Evolutionary conservation across 1,139 yeast genomes (phyloP).

Genomic region (Lodderomyces oxycetoniae): DNA sequence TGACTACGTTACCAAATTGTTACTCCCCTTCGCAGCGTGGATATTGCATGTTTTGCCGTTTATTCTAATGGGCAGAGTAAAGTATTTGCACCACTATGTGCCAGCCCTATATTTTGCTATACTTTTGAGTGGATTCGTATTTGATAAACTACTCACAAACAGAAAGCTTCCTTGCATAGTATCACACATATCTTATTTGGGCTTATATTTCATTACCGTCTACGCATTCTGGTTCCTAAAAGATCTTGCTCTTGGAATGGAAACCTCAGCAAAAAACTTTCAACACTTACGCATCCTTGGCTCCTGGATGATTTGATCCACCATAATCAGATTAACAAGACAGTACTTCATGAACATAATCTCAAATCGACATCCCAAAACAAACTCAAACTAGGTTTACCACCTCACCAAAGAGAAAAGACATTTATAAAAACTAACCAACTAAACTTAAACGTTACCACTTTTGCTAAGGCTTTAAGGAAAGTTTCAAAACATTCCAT

Average conservation of each 20-base stretch:
- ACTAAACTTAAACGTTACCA: too few species aligned
- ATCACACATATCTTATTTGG: slow-evolving; percentile 14
- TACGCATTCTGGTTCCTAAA: slow-evolving; percentile 26
- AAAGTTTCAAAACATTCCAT: too few species aligned
- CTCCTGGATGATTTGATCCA: slow-evolving; percentile 26
- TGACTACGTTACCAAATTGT: slow-evolving; percentile 14
- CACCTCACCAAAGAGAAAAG: too few species aligned
- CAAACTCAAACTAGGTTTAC: too few species aligned
- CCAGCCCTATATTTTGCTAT: slow-evolving; percentile 96
- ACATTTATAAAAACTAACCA: too few species aligned
- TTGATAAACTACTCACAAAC: slow-evolving; percentile 20
- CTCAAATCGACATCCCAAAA: too few species aligned
- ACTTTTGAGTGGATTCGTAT: slow-evolving; percentile 46
- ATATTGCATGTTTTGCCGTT: slow-evolving; percentile 86
- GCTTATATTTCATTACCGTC: slow-evolving; percentile 22
- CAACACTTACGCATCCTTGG: slow-evolving; percentile 23
- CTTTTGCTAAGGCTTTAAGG: too few species aligned
- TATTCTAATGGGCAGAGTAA: slow-evolving; percentile 91
- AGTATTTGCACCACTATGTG: slow-evolving; percentile 92
- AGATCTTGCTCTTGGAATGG: slow-evolving; percentile 34
- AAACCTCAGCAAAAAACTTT: slow-evolving; percentile 22
- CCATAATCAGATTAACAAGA: too few species aligned
- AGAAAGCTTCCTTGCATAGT: slow-evolving; percentile 12
- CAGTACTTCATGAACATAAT: too few species aligned
- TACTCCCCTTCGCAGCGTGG: slow-evolving; percentile 84